A percentile compares a stretch with the other conserved stretches of the same genome.
phyloP scores from a whole-genome alignment of 2,329 filamentous ascomycete species.

The Aspergillus pseudoviridinutans region DNA sequence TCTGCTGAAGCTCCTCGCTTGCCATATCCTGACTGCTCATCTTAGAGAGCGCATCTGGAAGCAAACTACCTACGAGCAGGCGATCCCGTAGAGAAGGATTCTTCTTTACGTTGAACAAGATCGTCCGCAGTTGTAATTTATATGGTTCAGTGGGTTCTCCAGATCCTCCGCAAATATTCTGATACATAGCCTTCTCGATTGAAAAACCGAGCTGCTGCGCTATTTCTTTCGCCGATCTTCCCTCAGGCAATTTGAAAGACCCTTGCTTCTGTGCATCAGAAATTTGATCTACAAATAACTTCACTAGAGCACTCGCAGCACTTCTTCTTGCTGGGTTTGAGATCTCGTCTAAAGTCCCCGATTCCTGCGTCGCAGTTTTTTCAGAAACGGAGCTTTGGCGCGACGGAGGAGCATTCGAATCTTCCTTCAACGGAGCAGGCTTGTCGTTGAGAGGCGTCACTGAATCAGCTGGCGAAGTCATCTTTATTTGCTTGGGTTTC shows the following conservation, averaged over 20 bases:
- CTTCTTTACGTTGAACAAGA: slow-evolving; percentile 83
- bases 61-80: slow-evolving; percentile 68
- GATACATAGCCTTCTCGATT: slow-evolving; percentile 68
- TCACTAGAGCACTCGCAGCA: slow-evolving; percentile 66
- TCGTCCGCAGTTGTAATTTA: slow-evolving; percentile 64
- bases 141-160: slow-evolving; percentile 55
- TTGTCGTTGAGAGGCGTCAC: slow-evolving; percentile 21
- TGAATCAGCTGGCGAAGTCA: slow-evolving; percentile 26
- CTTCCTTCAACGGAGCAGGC: slow-evolving; percentile 30
- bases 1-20: slow-evolving; percentile 76
- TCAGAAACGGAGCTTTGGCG: slow-evolving; percentile 29
- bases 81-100: slow-evolving; percentile 75
- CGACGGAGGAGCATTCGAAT: slow-evolving; percentile 23
- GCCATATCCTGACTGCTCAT: slow-evolving; percentile 92
- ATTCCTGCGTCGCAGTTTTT: slow-evolving; percentile 28
- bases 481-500: slow-evolving; percentile 39
- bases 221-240: slow-evolving; percentile 59
- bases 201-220: slow-evolving; percentile 70
- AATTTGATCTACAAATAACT: slow-evolving; percentile 64
- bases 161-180: slow-evolving; percentile 47
- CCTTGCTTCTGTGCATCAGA: slow-evolving; percentile 63
- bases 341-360: slow-evolving; percentile 44
- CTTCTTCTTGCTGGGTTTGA: slow-evolving; percentile 63
- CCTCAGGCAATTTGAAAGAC: slow-evolving; percentile 60
- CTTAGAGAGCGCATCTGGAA: slow-evolving; percentile 71